A percentile compares a stretch with the other conserved stretches of the same genome.
phyloP scores from a whole-genome alignment of 768 basidiomycete genomes.

The Tulasnella sp. region DNA sequence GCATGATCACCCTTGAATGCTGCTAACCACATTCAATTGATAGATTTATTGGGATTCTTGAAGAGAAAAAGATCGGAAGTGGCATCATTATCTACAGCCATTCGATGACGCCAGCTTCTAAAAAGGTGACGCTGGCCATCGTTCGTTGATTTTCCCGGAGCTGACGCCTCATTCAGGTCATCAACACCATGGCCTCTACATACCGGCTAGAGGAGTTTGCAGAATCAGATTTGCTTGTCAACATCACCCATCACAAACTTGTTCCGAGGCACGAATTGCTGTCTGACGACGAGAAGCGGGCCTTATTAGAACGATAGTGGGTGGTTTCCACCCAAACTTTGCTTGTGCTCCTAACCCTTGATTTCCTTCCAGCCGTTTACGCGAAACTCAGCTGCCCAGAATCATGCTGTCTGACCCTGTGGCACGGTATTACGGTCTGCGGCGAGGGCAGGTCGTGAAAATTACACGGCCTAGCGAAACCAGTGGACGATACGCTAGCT shows the following conservation, averaged over 20 bases:
- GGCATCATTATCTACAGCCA: constrained; percentile 94
- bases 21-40: neutral
- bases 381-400: constrained; percentile 94
- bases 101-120: constrained; percentile 92
- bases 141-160: neutral
- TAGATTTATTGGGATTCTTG: constrained; percentile 79
- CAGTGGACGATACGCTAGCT: constrained; percentile 83
- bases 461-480: constrained; percentile 97
- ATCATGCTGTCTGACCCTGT: constrained; percentile 95
- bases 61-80: constrained; percentile 78
- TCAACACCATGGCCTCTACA: constrained; percentile 74
- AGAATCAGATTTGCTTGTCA: constrained; percentile 90
- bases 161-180: constrained; percentile 45
- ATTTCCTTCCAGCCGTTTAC: constrained; percentile 57
- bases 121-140: constrained; percentile 49
- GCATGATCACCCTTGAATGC: neutral
- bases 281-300: constrained; percentile 70
- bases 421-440: constrained; percentile 94
- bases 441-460: constrained; percentile 94
- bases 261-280: constrained; percentile 90
- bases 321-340: constrained; percentile 27
- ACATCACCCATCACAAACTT: constrained; percentile 91
- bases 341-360: neutral
- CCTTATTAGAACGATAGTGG: constrained; percentile 84
- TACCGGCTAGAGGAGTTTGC: constrained; percentile 93